Base-by-base conservation (phyloP, 2,329 filamentous ascomycete genomes). In the Scytalidium lignicola region DNA sequence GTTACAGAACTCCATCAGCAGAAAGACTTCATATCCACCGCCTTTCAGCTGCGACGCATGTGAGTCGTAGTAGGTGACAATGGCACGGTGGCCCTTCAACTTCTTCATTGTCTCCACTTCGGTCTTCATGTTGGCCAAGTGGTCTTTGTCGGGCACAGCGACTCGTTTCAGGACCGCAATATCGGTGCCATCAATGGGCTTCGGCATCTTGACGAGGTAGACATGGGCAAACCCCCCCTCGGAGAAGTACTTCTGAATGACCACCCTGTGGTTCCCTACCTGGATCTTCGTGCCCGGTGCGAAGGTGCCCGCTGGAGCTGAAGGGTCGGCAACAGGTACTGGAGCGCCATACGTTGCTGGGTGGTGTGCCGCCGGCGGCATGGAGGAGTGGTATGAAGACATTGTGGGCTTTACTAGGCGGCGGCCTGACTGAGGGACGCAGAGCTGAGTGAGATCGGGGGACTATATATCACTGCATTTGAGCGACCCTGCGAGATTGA, bases 61-160 rank as follows among this genome's bases (percentile, higher is more conserved):
- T 57, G 92, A 97, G 74, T 99, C 93, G 67, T 97, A 91, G 71
- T 99, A 99, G 51, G 87, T 96, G 62, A 99, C 93, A 64, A 99
- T 97, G 61, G 93, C 86, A 55, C 85, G 83, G 77, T 97, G 93
- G 50, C 93, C 93, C 75, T 96, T 96, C 61, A 99, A 79, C 70
- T 93, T 91, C 83, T 99, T 99, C 93, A 99, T 99, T 13, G 93
- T 99, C 74, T 99, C 93, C 60, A 99, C 93, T 76, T 99, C 93
- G 58, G 85, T 97, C 68, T 93, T 85, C 93, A 99, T 97, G 69
- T 88, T 91, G 55, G 89, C 88, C 71, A 99, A 76, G 51, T 92
- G 83, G 56, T 95, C 88, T 76, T 95, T 96, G 71, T 99, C 93
- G 26, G 93, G 90, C 46, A 97, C 93, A 29, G 93, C 93, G 51